Percentiles rank a stretch among this genome's conserved stretches.
phyloP scores from a whole-genome alignment of 106 monocot genomes.

The Platanthera guangdongensis region DNA sequence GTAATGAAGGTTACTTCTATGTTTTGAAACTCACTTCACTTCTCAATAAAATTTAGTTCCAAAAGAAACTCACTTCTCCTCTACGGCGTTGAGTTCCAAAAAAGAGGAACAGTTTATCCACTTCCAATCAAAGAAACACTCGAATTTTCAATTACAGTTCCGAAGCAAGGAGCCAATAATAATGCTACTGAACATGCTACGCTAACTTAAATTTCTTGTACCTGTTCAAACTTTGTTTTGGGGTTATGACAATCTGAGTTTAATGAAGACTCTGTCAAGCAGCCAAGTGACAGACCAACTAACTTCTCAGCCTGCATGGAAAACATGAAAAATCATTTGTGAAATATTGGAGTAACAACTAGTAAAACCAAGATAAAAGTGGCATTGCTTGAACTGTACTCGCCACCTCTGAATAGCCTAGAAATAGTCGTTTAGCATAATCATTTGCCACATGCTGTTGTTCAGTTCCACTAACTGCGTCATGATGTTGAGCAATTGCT shows the following conservation, averaged over 20 bases:
- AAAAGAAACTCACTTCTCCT: no score
- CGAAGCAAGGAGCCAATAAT: not conserved
- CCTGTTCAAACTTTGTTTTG: constrained; percentile 77
- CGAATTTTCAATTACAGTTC: no score
- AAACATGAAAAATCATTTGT: not conserved
- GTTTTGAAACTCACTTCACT: no score
- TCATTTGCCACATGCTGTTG: constrained; percentile 97
- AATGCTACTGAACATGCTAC: not conserved
- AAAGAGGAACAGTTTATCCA: no score
- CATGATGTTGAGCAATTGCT: constrained; percentile 93
- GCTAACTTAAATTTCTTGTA: not conserved
- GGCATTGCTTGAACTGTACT: not conserved
- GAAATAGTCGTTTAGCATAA: constrained; percentile 76
- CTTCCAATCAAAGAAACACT: no score
- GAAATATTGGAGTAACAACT: not conserved
- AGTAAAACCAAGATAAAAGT: constrained; percentile 1
- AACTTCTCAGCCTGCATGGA: constrained; percentile 71
- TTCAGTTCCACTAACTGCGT: constrained; percentile 95
- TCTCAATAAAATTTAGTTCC: no score
- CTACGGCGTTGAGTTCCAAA: no score
- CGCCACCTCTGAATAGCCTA: constrained; percentile 75
- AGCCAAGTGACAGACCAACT: constrained; percentile 58
- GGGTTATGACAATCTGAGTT: constrained; percentile 40
- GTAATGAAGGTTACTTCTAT: no score
- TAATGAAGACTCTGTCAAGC: constrained; percentile 55